A percentile compares a stretch with the other conserved stretches of the same genome.
These are phyloP conservation scores for Corylus avellana DNA, from an alignment of 306 rosid species.

Conservation along the genomic window DNA sequence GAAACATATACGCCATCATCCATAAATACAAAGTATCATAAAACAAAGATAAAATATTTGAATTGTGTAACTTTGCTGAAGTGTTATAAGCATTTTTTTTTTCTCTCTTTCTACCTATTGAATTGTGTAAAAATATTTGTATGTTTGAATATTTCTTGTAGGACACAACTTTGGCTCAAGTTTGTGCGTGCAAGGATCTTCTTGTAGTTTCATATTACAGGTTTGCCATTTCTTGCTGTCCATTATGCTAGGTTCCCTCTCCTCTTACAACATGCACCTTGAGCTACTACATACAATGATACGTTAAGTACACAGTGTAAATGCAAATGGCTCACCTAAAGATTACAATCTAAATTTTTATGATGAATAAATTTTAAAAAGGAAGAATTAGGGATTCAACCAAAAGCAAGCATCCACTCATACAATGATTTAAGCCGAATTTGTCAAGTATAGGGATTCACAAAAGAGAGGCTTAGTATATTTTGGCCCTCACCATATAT, in stretches of 20 bases:
- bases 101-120: background rate
- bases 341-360: background rate
- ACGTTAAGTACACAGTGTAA: background rate
- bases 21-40: too few relatives aligned
- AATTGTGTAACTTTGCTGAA: too few relatives aligned
- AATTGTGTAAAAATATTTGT: background rate
- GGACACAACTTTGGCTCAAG: slow-evolving; percentile 37
- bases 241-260: background rate
- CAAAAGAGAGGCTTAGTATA: too few relatives aligned
- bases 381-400: background rate
- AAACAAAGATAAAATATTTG: too few relatives aligned
- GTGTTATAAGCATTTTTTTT: background rate
- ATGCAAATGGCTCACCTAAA: background rate
- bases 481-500: too few relatives aligned
- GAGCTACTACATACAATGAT: background rate
- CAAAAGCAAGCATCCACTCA: background rate
- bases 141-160: slow-evolving; percentile 26
- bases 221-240: slow-evolving; percentile 38
- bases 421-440: background rate
- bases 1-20: too few relatives aligned
- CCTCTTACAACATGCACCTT: background rate
- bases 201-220: slow-evolving; percentile 60
- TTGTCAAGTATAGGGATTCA: too few relatives aligned
- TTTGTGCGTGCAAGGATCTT: slow-evolving; percentile 39
- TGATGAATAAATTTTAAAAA: background rate